Base-by-base conservation (phyloP, 2,329 filamentous ascomycete genomes). In the Fusarium virguliforme region DNA sequence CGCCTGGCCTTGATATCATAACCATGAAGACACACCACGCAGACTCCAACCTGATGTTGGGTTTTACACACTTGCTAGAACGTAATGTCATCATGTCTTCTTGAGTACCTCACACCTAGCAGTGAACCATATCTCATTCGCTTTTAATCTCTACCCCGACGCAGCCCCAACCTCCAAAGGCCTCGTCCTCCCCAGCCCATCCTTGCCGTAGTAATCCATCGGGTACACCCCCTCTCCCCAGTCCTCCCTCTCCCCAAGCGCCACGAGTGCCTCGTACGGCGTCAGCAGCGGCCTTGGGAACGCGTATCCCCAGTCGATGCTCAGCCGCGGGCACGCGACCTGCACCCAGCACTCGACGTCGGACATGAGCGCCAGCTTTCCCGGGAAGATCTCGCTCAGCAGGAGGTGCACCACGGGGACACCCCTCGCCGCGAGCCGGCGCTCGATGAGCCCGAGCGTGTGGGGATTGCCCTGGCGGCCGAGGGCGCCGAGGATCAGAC, bases 341-440 rank as follows among this genome's bases (percentile, higher is more conserved):
- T 99, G 96, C 40, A 99, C 95, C 96, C 96, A 99, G 75, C 94
- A 97, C 78, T 98, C 95, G 3, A 99, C 93, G 77, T 98, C 95
- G 32, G 84, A 83, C 94, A 99, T 98, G 85, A 96, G 90, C 0
- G 94, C 94, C 72, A 99, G 83, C 83, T 98, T 99, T 0, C 94
- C 95, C 0, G 97, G 96, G 79, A 98, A 98, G 60, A 99, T 98
- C 84, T 99, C 96, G 69, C 92, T 96, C 4, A 99, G 87, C 9
- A 98, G 84, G 1, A 99, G 80, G 73, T 97, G 95, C 41, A 99
- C 88, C 76, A 91, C 95, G 0, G 94, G 92, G 10, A 97, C 92
- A 0, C 92, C 92, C 67, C 88, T 86, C 46, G 89, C 87, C 24
- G 86, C 86, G 4, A 99, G 86, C 66, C 92, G 89, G 58, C 88